Percentiles rank a stretch among this genome's conserved stretches.
phyloP scores from a whole-genome alignment of 1,284 basidiomycete genomes.

The Xanthoconium separans region DNA sequence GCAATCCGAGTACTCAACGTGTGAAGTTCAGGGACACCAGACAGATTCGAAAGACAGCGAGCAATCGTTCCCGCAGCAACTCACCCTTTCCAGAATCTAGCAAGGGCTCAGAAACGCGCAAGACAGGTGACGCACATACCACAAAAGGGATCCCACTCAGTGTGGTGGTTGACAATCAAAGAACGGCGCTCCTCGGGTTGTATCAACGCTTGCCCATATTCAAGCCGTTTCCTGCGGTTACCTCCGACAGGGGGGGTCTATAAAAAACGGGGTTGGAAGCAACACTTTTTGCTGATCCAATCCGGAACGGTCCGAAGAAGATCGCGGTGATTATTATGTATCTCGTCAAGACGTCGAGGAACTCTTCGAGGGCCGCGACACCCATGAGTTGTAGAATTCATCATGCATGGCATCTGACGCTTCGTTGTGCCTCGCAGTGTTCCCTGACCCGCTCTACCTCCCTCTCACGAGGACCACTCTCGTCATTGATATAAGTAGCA shows the following conservation, averaged over 20 bases:
- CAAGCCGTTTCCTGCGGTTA: neutral
- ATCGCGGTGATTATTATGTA: slow-evolving; percentile 24
- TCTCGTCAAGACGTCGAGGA: slow-evolving; percentile 5
- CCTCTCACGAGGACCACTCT: slow-evolving; percentile 6
- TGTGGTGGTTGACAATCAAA: slow-evolving; percentile 5
- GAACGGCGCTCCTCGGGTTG: neutral
- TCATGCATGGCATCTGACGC: slow-evolving; percentile 3
- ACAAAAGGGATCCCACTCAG: slow-evolving; percentile 1
- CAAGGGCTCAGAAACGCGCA: neutral
- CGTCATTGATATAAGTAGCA: slow-evolving; percentile 6
- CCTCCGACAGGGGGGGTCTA: neutral
- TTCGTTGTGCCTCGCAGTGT: slow-evolving; percentile 2
- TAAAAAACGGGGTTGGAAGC: slow-evolving; percentile 7
- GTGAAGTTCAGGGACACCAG: neutral
- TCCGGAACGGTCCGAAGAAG: slow-evolving; percentile 18
- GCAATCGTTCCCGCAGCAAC: neutral
- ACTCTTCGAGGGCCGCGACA: neutral
- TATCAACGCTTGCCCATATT: neutral
- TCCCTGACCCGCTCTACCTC: slow-evolving; percentile 12
- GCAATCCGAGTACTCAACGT: neutral
- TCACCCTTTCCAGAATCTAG: too few relatives aligned
- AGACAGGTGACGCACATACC: neutral
- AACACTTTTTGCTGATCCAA: slow-evolving; percentile 11
- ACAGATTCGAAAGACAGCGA: neutral
- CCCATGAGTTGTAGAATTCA: neutral